phyloP scores from a whole-genome alignment of 257 asterid genomes.

The Fraxinus pennsylvanica region DNA sequence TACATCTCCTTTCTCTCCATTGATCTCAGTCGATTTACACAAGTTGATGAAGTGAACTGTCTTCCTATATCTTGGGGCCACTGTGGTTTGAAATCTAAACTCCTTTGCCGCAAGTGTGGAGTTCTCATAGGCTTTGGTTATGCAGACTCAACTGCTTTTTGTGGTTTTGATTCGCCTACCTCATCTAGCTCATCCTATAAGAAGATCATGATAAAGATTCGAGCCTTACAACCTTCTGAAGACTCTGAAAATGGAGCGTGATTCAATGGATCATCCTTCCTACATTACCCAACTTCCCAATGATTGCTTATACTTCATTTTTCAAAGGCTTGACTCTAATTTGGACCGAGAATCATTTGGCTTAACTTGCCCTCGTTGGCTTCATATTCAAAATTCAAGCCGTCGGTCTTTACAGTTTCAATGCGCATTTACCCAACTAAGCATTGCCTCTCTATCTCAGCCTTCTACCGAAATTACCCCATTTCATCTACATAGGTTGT shows the following conservation, averaged over 20 bases:
- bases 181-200: conserved; percentile 57
- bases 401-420: conserved; percentile 63
- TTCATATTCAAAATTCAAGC: conserved; percentile 55
- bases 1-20: conserved; percentile 53
- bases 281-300: conserved; percentile 52
- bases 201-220: conserved; percentile 58
- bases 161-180: conserved; percentile 68
- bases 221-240: conserved; percentile 63
- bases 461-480: conserved; percentile 31
- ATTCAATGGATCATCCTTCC: conserved; percentile 21
- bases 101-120: conserved; percentile 81
- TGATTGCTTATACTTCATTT: conserved; percentile 58
- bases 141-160: conserved; percentile 59
- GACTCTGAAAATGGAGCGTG: conserved; percentile 28
- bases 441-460: conserved; percentile 40
- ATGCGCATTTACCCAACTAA: conserved; percentile 49
- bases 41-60: conserved; percentile 68
- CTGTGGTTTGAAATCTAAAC: conserved; percentile 59
- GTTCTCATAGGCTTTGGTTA: conserved; percentile 62
- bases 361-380: conserved; percentile 69
- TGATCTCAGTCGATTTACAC: conserved; percentile 84
- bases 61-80: conserved; percentile 61
- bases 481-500: conserved; percentile 48
- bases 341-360: conserved; percentile 69
- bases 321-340: conserved; percentile 47